Conservation (phyloP, 768 basidiomycete species). For the Cantharellus cinnabarinus region DNA sequence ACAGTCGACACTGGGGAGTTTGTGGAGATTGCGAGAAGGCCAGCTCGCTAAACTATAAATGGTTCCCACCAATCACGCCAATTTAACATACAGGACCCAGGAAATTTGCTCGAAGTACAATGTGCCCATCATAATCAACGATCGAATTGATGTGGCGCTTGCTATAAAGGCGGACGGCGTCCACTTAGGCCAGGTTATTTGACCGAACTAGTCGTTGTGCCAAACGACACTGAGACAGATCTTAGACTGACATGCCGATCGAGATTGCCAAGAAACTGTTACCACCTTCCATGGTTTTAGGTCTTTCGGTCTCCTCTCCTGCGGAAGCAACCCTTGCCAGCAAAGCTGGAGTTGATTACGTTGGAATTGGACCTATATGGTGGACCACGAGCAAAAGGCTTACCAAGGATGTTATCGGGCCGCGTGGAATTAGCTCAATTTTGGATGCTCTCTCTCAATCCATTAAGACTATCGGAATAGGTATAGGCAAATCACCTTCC, state of each 20-base stretch:
- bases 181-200: constrained; percentile 53
- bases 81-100: constrained; percentile 38
- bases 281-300: constrained; percentile 50
- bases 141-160: constrained; percentile 71
- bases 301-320: constrained; percentile 53
- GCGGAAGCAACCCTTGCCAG: constrained; percentile 33
- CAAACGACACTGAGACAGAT: neutral
- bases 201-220: neutral
- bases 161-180: constrained; percentile 60
- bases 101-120: constrained; percentile 51
- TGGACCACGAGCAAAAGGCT: constrained; percentile 61
- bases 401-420: constrained; percentile 42
- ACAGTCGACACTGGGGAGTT: constrained; percentile 61
- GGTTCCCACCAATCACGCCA: constrained; percentile 48
- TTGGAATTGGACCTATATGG: constrained; percentile 78
- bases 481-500: constrained; percentile 24
- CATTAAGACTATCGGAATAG: constrained; percentile 68
- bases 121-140: constrained; percentile 73
- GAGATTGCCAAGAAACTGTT: constrained; percentile 43
- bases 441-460: constrained; percentile 39
- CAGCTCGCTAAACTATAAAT: neutral
- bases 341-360: constrained; percentile 52
- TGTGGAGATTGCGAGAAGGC: neutral
- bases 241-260: constrained; percentile 47
- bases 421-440: constrained; percentile 47